A percentile compares a stretch with the other conserved stretches of the same genome.
phyloP scores from a whole-genome alignment of 1,139 yeast species.

The Zygosaccharomyces sapae region DNA sequence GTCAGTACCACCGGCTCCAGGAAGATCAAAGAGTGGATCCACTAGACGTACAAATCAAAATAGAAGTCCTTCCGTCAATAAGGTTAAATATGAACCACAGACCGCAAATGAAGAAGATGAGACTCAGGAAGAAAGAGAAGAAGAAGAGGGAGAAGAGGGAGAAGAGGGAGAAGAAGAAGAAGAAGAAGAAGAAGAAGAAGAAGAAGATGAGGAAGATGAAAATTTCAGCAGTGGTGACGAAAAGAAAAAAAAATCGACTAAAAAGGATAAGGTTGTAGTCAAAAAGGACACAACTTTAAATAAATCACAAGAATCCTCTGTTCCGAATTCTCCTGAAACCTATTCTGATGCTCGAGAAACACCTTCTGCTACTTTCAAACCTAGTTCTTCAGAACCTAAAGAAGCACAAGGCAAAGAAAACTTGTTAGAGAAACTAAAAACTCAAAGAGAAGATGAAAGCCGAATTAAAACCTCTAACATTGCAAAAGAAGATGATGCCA shows the following conservation, averaged over 20 bases:
- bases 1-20: conserved; percentile 16
- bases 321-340: conserved; percentile 12
- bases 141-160: too few species aligned
- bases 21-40: conserved; percentile 1
- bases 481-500: neutral
- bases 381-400: neutral
- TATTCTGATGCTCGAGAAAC: conserved; percentile 14
- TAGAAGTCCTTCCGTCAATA: conserved; percentile 10
- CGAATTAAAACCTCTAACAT: neutral
- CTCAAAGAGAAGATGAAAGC: conserved; percentile 5
- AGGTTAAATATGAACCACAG: conserved; percentile 9
- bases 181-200: conserved; percentile 10
- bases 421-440: neutral
- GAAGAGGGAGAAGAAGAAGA: neutral
- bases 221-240: neutral
- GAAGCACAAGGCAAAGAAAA: neutral
- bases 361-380: conserved; percentile 1
- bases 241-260: neutral
- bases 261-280: neutral
- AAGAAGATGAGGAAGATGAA: conserved; percentile 10
- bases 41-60: conserved; percentile 5
- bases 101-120: conserved; percentile 13
- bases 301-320: conserved; percentile 7
- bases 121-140: conserved; percentile 1
- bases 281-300: neutral